Conservation (phyloP, 2,329 filamentous ascomycete species). For the Alternaria arborescens region DNA sequence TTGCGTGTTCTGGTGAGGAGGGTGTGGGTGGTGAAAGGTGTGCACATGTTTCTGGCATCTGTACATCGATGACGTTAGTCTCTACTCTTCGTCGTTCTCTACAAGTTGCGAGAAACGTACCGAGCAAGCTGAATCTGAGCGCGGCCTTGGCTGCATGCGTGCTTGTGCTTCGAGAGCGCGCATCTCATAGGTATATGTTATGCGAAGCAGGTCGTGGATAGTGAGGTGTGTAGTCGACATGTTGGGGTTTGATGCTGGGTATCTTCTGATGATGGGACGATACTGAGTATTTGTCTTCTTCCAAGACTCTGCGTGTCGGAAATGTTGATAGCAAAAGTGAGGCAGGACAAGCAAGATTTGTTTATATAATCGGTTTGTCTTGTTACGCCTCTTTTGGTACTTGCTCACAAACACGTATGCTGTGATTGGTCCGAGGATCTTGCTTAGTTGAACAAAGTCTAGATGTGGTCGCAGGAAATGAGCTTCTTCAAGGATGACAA, state of each 20-base stretch:
- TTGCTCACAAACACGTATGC: constrained; percentile 33
- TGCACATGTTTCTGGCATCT: constrained; percentile 41
- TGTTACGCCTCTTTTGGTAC: constrained; percentile 8
- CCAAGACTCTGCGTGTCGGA: neutral
- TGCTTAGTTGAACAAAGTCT: constrained; percentile 13
- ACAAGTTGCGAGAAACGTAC: constrained; percentile 20
- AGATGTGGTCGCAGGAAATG: neutral
- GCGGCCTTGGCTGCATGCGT: constrained; percentile 16
- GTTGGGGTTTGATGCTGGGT: neutral
- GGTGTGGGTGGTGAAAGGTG: constrained; percentile 24
- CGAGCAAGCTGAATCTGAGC: constrained; percentile 35
- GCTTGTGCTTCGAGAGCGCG: constrained; percentile 31
- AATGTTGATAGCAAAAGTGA: neutral
- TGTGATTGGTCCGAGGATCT: constrained; percentile 27
- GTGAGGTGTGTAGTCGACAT: constrained; percentile 47
- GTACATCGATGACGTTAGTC: constrained; percentile 6
- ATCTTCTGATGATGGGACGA: neutral
- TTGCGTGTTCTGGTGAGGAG: constrained; percentile 14
- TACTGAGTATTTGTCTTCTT: neutral
- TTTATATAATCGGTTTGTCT: constrained; percentile 16
- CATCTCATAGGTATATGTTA: constrained; percentile 47
- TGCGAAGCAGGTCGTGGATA: constrained; percentile 45
- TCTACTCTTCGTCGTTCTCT: neutral
- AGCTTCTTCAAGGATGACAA: neutral
- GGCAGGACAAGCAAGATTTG: neutral